Conservation (phyloP, 2,329 filamentous ascomycete genomes). For the Ophiostoma perfectum region DNA sequence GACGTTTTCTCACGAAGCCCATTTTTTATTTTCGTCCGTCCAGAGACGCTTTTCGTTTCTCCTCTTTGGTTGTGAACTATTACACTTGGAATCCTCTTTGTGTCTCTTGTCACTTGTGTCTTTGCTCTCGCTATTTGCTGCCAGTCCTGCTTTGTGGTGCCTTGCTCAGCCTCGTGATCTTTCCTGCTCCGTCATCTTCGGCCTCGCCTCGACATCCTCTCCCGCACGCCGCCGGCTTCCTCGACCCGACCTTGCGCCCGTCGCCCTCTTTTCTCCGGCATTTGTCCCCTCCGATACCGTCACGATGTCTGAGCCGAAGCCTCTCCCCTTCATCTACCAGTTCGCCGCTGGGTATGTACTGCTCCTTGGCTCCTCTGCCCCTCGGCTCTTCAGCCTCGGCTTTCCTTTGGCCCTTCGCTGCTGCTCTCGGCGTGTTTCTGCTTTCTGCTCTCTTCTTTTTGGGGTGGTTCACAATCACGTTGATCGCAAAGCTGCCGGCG, state of each 20-base stretch:
- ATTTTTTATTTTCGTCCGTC: conserved; percentile 7
- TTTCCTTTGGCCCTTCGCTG: neutral
- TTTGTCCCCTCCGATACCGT: conserved; percentile 25
- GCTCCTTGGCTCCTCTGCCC: neutral
- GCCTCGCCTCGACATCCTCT: neutral
- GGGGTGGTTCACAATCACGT: too few species aligned
- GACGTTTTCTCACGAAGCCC: conserved; percentile 5
- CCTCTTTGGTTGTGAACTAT: conserved; percentile 1
- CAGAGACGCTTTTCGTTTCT: conserved; percentile 2
- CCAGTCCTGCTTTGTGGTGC: too few species aligned
- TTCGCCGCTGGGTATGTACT: conserved; percentile 70
- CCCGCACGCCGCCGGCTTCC: neutral
- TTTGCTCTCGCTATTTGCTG: neutral
- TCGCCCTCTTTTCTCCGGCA: neutral
- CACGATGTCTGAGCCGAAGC: conserved; percentile 60
- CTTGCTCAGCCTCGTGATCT: conserved; percentile 12
- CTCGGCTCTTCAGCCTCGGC: neutral
- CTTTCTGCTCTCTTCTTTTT: neutral
- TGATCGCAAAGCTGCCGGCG: too few species aligned
- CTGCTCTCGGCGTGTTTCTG: neutral
- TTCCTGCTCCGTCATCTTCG: conserved; percentile 6
- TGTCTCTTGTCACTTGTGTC: conserved; percentile 16
- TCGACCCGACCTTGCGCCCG: neutral
- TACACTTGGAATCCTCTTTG: neutral
- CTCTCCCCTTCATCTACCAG: conserved; percentile 88